A percentile compares a stretch with the other conserved stretches of the same genome.
Evolutionary conservation across 495 filamentous ascomycete genomes (phyloP).

Genomic region (Cladorrhinum samala): DNA sequence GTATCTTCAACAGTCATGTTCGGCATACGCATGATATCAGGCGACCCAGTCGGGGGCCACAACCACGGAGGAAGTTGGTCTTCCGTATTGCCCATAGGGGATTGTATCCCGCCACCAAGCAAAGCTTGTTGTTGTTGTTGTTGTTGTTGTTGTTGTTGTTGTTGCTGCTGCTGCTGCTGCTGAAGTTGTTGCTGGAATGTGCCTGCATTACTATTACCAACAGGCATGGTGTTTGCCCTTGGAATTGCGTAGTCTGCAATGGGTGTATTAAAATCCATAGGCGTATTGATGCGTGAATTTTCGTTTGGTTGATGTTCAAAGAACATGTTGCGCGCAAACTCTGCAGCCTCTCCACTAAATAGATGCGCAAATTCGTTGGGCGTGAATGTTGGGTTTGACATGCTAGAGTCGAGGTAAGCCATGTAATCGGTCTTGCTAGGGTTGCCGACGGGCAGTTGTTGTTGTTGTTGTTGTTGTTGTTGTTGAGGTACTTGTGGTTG

Average conservation of each 20-base stretch:
- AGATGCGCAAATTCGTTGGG: constrained; percentile 15
- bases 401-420: constrained; percentile 29
- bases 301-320: constrained; percentile 9
- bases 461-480: not conserved
- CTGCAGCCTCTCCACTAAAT: constrained; percentile 1
- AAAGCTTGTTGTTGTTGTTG: constrained; percentile 1
- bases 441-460: not conserved
- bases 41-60: constrained; percentile 27
- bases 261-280: constrained; percentile 4
- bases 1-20: constrained; percentile 28
- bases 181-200: not conserved
- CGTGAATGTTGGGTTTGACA: constrained; percentile 31
- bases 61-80: constrained; percentile 41
- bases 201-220: not conserved
- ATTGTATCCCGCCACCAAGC: not conserved
- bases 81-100: constrained; percentile 9
- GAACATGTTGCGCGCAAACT: not conserved
- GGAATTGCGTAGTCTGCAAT: not conserved
- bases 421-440: constrained; percentile 15
- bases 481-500: too few species aligned
- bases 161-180: constrained; percentile 6
- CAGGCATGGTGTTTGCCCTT: not conserved
- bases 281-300: not conserved
- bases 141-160: constrained; percentile 1
- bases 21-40: constrained; percentile 13